Percentiles rank a stretch among this genome's conserved stretches.
Conservation (phyloP, 805 yeast genomes). For the Candida sakaeoensis region DNA sequence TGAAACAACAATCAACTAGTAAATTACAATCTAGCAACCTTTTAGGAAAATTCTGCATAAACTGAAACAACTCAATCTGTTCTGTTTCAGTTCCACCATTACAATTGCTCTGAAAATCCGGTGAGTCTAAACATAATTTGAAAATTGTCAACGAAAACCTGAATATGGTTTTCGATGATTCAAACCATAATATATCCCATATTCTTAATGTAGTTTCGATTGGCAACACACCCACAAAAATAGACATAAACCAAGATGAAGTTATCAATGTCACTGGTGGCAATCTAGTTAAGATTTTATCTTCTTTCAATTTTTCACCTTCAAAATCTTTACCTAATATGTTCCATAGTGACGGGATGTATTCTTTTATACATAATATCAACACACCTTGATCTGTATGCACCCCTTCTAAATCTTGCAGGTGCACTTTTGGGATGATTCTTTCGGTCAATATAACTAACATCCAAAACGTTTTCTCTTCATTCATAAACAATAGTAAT, state of each 20-base stretch:
- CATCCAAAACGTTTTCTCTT: slow-evolving; percentile 94
- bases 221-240: slow-evolving; percentile 88
- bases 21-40: slow-evolving; percentile 62
- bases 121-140: slow-evolving; percentile 61
- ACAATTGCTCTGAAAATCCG: slow-evolving; percentile 41
- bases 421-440: slow-evolving; percentile 88
- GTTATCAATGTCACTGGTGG: slow-evolving; percentile 94
- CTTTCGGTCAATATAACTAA: slow-evolving; percentile 82
- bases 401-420: slow-evolving; percentile 86
- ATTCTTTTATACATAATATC: slow-evolving; percentile 80
- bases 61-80: slow-evolving; percentile 64
- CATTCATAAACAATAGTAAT: slow-evolving; percentile 78
- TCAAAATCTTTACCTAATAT: slow-evolving; percentile 39
- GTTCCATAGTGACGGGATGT: slow-evolving; percentile 78
- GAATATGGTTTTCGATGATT: slow-evolving; percentile 83
- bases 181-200: slow-evolving; percentile 95
- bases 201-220: slow-evolving; percentile 82
- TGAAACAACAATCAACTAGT: slow-evolving; percentile 71
- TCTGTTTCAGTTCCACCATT: slow-evolving; percentile 27
- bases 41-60: slow-evolving; percentile 80
- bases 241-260: slow-evolving; percentile 97
- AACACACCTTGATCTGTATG: slow-evolving; percentile 92
- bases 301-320: slow-evolving; percentile 37
- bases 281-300: slow-evolving; percentile 60
- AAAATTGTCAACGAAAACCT: slow-evolving; percentile 78